These are phyloP conservation scores for Lasiodiplodia citricola DNA, from an alignment of 2,329 filamentous ascomycete species.

Conservation along the genomic window DNA sequence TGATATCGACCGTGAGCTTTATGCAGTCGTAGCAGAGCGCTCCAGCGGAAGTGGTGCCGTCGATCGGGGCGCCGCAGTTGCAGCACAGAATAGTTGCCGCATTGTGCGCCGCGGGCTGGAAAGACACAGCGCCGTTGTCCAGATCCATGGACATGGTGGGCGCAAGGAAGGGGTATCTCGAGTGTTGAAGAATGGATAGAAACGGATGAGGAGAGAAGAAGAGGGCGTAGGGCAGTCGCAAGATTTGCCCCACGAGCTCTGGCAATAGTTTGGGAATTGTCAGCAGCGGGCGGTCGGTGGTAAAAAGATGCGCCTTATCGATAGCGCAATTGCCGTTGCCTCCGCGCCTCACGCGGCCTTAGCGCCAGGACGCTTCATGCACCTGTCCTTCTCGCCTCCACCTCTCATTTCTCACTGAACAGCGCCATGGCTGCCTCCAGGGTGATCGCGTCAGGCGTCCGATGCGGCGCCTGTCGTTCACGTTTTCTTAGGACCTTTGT, in stretches of 20 bases:
- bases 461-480: conserved; percentile 36
- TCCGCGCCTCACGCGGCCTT: not conserved
- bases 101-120: conserved; percentile 46
- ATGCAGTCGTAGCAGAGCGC: conserved; percentile 96
- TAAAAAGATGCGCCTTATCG: conserved; percentile 24
- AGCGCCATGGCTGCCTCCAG: conserved; percentile 35
- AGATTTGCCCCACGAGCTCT: conserved; percentile 18
- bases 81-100: conserved; percentile 87
- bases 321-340: conserved; percentile 1
- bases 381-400: not conserved
- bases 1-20: conserved; percentile 92
- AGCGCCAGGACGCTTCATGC: not conserved
- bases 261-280: conserved; percentile 23
- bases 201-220: not conserved
- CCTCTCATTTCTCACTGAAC: not conserved
- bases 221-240: not conserved
- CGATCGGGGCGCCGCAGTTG: conserved; percentile 95
- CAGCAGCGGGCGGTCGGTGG: conserved; percentile 12
- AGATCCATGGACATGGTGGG: conserved; percentile 45
- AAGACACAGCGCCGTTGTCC: conserved; percentile 43
- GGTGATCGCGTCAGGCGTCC: conserved; percentile 32
- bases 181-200: conserved; percentile 2
- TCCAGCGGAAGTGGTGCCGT: conserved; percentile 73
- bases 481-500: conserved; percentile 6
- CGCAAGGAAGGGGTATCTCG: conserved; percentile 13